These are phyloP conservation scores for Helminthosporium solani DNA, from an alignment of 2,329 filamentous ascomycete genomes.

Conservation along the genomic window DNA sequence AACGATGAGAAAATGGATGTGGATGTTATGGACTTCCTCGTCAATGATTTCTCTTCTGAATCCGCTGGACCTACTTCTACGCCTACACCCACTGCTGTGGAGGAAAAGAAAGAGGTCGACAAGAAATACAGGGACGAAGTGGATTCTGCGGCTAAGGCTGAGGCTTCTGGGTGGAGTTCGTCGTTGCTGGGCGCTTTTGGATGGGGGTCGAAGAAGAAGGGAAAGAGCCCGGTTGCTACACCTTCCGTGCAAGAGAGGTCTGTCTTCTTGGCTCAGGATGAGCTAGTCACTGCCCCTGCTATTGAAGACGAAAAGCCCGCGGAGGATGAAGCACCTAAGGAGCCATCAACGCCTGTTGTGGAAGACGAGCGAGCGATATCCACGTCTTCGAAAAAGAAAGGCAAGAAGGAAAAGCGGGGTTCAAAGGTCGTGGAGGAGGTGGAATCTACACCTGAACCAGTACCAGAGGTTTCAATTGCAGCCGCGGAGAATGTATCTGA, in stretches of 20 bases:
- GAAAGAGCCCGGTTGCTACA: neutral
- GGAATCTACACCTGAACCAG: neutral
- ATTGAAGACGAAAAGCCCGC: neutral
- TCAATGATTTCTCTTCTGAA: constrained; percentile 9
- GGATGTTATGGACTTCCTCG: constrained; percentile 16
- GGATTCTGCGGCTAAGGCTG: too few species aligned
- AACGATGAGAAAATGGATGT: constrained; percentile 4
- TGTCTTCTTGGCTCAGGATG: neutral
- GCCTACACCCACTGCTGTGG: neutral
- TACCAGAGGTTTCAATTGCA: neutral
- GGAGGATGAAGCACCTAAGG: neutral
- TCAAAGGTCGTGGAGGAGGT: neutral
- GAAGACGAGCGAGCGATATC: constrained; percentile 13
- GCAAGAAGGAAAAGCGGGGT: constrained; percentile 12
- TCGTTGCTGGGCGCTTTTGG: constrained; percentile 34
- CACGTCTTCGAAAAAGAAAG: constrained; percentile 20
- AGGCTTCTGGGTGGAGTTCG: constrained; percentile 21
- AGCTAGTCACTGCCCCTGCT: neutral
- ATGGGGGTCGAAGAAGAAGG: constrained; percentile 32
- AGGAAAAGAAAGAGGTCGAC: neutral
- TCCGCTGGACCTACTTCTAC: neutral
- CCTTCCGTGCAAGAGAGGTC: neutral
- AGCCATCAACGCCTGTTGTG: too few species aligned
- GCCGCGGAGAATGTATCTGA: too few species aligned
- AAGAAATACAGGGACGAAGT: neutral